Conservation (phyloP, 108 stramenopile genomes). For the Discostella stelligeroides region DNA sequence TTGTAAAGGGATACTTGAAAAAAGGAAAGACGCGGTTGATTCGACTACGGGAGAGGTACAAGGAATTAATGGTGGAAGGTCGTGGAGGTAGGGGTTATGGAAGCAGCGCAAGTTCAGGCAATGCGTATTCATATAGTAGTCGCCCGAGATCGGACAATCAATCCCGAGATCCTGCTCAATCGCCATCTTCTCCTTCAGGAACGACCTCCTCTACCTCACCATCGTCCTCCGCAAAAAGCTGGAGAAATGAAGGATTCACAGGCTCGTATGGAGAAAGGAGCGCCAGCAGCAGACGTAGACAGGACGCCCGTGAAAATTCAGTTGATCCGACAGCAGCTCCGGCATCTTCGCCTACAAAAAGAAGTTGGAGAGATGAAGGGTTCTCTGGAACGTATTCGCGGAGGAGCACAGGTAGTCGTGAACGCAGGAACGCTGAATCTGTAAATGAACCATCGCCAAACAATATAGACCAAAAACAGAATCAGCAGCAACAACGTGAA, state of each 20-base stretch:
- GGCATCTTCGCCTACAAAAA: not conserved
- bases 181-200: constrained; percentile 19
- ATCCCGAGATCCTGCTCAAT: not conserved
- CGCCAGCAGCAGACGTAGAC: constrained; percentile 43
- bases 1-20: constrained; percentile 70
- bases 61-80: constrained; percentile 67
- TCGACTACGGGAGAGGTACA: constrained; percentile 73
- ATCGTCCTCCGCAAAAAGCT: constrained; percentile 38
- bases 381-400: no score
- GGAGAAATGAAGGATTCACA: constrained; percentile 53
- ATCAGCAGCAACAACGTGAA: constrained; percentile 13
- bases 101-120: constrained; percentile 11
- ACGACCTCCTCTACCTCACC: constrained; percentile 21
- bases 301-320: constrained; percentile 17
- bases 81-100: constrained; percentile 50
- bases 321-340: not conserved
- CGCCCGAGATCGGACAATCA: constrained; percentile 2
- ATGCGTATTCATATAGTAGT: constrained; percentile 2
- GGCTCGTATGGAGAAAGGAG: constrained; percentile 42
- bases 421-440: not conserved
- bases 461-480: constrained; percentile 6
- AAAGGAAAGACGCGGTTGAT: constrained; percentile 71
- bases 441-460: constrained; percentile 7
- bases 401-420: not conserved
- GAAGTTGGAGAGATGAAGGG: no score